These are phyloP conservation scores for Paraphysoderma sedebokerense DNA, from an alignment of 371 early-diverging fungal genomes.

Conservation along the genomic window DNA sequence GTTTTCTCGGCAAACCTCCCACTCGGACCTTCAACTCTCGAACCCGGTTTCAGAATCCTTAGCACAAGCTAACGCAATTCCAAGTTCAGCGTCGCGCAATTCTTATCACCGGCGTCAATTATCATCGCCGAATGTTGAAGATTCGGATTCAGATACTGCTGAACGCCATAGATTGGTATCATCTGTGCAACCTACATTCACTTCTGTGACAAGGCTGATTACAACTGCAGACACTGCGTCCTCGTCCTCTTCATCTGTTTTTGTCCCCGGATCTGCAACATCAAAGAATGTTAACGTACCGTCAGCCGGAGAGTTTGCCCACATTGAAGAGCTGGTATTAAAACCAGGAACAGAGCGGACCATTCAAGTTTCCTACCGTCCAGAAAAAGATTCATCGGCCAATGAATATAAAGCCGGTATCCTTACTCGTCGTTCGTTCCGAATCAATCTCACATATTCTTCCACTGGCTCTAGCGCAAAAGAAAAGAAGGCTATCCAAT, in stretches of 20 bases:
- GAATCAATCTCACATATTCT: conserved; percentile 55
- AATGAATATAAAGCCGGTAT: conserved; percentile 55
- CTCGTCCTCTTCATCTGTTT: too few species aligned
- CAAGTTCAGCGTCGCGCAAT: too few species aligned
- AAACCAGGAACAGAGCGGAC: conserved; percentile 71
- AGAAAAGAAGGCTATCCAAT: conserved; percentile 75
- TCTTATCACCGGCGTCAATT: too few species aligned
- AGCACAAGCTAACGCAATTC: too few species aligned
- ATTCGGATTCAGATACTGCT: conserved; percentile 4
- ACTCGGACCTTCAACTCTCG: too few species aligned
- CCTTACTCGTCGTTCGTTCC: conserved; percentile 52
- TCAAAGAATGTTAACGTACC: too few species aligned
- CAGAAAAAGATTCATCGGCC: conserved; percentile 37
- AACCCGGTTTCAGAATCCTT: too few species aligned
- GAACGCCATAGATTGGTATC: not conserved
- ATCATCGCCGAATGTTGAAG: conserved; percentile 2
- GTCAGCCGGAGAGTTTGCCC: conserved; percentile 19
- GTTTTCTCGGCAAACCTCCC: too few species aligned
- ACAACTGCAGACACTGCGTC: too few species aligned
- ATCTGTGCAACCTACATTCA: too few species aligned
- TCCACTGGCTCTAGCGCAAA: conserved; percentile 27
- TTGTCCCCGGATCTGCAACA: too few species aligned
- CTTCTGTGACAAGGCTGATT: too few species aligned
- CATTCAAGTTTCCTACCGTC: conserved; percentile 62
- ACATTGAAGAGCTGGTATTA: conserved; percentile 76